phyloP scores from a whole-genome alignment of 2,329 filamentous ascomycete genomes.

The Monosporascus sp. region DNA sequence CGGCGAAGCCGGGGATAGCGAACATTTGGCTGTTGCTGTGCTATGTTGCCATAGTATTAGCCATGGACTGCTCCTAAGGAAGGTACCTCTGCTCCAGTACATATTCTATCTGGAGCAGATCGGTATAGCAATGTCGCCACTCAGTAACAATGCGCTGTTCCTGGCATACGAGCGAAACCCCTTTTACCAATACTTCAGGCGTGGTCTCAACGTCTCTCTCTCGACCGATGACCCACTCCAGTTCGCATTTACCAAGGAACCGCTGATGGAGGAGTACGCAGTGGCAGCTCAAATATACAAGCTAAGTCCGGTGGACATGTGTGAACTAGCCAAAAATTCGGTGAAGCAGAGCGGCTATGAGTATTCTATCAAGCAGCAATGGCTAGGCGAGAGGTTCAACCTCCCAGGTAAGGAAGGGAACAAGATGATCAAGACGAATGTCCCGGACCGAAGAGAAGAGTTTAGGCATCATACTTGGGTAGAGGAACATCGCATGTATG shows the following conservation, averaged over 20 bases:
- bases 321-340: constrained; percentile 92
- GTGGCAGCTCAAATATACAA: constrained; percentile 99
- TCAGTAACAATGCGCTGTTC: constrained; percentile 97
- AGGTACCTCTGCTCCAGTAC: constrained; percentile 92
- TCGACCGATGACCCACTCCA: constrained; percentile 96
- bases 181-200: constrained; percentile 90
- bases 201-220: constrained; percentile 89
- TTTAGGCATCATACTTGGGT: constrained; percentile 82
- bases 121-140: constrained; percentile 97
- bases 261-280: constrained; percentile 94
- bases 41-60: constrained; percentile 96
- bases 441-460: constrained; percentile 85
- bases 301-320: constrained; percentile 95
- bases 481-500: constrained; percentile 78
- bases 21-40: constrained; percentile 87
- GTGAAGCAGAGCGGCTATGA: constrained; percentile 95
- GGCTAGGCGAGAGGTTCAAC: constrained; percentile 76
- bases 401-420: constrained; percentile 79
- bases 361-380: constrained; percentile 79
- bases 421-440: constrained; percentile 91
- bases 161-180: constrained; percentile 95
- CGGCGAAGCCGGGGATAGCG: constrained; percentile 93
- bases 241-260: constrained; percentile 98
- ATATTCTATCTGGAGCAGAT: constrained; percentile 98
- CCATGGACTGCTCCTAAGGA: constrained; percentile 85